Evolutionary conservation across 768 basidiomycete species (phyloP), one percentile per base, ranked within the genome.

Genomic region (Amanita exitialis): DNA sequence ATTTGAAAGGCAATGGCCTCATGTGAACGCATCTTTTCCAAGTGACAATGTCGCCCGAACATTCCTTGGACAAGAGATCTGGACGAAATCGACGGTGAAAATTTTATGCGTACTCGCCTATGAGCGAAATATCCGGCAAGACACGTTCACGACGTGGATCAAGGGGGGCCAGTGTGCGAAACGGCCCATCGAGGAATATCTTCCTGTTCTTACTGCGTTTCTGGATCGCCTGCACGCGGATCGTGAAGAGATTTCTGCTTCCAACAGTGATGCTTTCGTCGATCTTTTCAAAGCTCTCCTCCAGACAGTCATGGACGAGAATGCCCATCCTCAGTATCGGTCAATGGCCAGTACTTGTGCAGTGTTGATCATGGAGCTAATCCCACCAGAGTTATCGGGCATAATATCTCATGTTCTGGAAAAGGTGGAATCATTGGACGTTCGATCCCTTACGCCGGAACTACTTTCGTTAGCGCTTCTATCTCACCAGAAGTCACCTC

Each of bases 21-120:
- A 63, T 36, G 20, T 46, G 45, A 32, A 1, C 16, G 56, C 56
- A 38, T 48, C 9, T 4, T 53, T 55, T 42, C 52, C 59, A 12
- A 51, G 53, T 15, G 57, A 61, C 16, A 53, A 70, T 34, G 48
- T 67, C 49, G 37, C 70, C 23, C 54, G 60, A 13, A 44, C 62
- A 4, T 68, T 80, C 50, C 64, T 84, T 12, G 53, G 53, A 3
- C 71, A 71, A 53, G 60, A 69, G 5, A 41, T 56, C 0, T 80
- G 79, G 74, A 69, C 71, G 0, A 52, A 57, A 1, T 67, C 75
- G 3, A 78, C 74, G 0, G 65, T 71, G 15, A 67, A 60, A 34
- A 73, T 75, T 18, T 61, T 81, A 12, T 57, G 64, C 4, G 65
- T 65, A 6, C 58, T 80, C 4, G 52, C 80, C 12, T 82, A 81